A percentile compares a stretch with the other conserved stretches of the same genome.
phyloP scores from a whole-genome alignment of 108 stramenopile species.

The Bacterosira constricta region DNA sequence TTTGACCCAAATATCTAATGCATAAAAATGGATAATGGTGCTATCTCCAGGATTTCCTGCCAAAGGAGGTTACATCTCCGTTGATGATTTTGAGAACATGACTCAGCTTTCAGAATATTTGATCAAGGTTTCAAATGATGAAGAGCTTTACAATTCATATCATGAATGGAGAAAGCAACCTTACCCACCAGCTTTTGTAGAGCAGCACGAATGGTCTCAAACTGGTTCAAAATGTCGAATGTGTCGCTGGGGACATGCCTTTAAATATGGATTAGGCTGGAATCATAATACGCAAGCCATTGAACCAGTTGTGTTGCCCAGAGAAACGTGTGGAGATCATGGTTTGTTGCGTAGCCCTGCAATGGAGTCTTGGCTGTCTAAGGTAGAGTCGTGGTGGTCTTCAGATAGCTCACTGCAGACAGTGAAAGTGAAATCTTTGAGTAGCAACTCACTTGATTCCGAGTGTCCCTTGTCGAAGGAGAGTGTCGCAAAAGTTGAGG shows the following conservation, averaged over 20 bases:
- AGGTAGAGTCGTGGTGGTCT: no score
- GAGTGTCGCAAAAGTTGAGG: conserved; percentile 17
- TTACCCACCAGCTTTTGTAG: conserved; percentile 45
- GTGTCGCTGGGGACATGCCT: conserved; percentile 70
- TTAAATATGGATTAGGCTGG: conserved; percentile 66
- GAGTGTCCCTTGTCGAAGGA: conserved; percentile 9
- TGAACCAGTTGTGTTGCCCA: conserved; percentile 28
- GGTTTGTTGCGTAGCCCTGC: conserved; percentile 44
- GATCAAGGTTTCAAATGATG: conserved; percentile 46
- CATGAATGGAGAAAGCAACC: conserved; percentile 70
- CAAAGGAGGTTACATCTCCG: conserved; percentile 58
- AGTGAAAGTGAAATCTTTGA: no score
- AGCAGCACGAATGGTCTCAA: conserved; percentile 55
- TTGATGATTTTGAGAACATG: conserved; percentile 52
- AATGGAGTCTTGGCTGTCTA: conserved; percentile 61
- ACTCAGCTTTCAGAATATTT: conserved; percentile 59
- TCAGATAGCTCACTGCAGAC: not conserved
- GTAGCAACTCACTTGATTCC: no score
- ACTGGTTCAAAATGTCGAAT: conserved; percentile 59
- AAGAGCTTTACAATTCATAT: conserved; percentile 68
- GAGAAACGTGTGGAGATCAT: conserved; percentile 35
- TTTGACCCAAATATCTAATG: no score
- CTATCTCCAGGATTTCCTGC: no score
- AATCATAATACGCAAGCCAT: conserved; percentile 53
- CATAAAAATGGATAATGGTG: no score